These are phyloP conservation scores for Staphylotrichum longicolle DNA, from an alignment of 495 filamentous ascomycete genomes.

Conservation along the genomic window DNA sequence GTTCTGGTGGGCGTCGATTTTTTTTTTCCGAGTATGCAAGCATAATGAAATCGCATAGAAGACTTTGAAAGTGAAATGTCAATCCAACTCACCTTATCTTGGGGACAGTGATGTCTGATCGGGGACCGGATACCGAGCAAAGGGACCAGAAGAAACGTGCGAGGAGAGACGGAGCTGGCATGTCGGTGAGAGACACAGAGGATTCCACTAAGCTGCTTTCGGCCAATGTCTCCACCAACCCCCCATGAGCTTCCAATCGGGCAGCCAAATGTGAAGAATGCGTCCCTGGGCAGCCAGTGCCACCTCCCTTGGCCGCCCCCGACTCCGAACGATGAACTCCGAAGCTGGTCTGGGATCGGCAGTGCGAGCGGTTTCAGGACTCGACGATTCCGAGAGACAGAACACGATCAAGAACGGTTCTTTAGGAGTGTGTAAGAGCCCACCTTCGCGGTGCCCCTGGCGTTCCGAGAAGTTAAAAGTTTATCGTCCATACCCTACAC, in stretches of 20 bases:
- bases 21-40: background rate
- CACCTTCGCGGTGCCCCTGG: background rate
- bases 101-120: too few relatives aligned
- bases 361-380: too few relatives aligned
- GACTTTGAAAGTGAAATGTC: too few relatives aligned
- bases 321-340: background rate
- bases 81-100: too few relatives aligned
- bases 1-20: too few relatives aligned
- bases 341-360: background rate
- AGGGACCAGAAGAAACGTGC: too few relatives aligned
- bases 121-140: too few relatives aligned
- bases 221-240: background rate
- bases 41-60: background rate
- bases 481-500: background rate
- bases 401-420: background rate
- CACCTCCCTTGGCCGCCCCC: background rate
- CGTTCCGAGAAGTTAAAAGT: background rate
- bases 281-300: background rate
- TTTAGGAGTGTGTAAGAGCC: background rate
- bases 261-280: background rate
- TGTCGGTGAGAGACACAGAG: slow-evolving; percentile 2
- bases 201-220: background rate
- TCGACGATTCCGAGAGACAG: too few relatives aligned
- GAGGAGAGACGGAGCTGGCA: background rate
- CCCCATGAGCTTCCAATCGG: background rate